These are phyloP conservation scores for Neurospora sp. DNA, from an alignment of 495 filamentous ascomycete genomes.

Conservation along the genomic window DNA sequence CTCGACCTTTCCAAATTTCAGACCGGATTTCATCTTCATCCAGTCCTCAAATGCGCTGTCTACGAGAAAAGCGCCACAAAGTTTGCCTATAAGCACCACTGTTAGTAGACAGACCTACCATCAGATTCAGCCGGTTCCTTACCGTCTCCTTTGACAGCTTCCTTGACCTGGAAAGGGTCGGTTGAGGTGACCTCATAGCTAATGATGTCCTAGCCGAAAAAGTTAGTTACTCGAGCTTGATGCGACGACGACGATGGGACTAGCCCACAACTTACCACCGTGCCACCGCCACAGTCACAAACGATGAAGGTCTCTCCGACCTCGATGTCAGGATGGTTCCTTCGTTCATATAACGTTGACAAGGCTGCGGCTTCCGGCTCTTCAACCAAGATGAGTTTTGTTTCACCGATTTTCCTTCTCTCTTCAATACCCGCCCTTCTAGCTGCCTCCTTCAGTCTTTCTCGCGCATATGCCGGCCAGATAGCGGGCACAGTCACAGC, in stretches of 20 bases:
- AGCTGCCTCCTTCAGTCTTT: constrained; percentile 14
- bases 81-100: neutral
- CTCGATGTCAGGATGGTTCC: neutral
- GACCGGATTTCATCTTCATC: neutral
- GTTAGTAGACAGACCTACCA: neutral
- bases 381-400: neutral
- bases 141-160: neutral
- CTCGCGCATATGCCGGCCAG: constrained; percentile 18
- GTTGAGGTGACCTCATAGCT: neutral
- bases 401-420: neutral
- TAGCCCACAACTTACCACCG: neutral
- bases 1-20: neutral
- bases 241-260: neutral
- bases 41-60: neutral
- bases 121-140: neutral
- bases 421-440: constrained; percentile 9
- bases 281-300: neutral
- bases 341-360: neutral
- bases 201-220: neutral
- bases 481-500: constrained; percentile 23
- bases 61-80: neutral
- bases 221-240: neutral
- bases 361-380: neutral
- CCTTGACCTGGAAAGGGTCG: neutral
- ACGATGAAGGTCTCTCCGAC: constrained; percentile 1